These are phyloP conservation scores for Neofusicoccum sp. DNA, from an alignment of 2,329 filamentous ascomycete genomes.

Conservation along the genomic window DNA sequence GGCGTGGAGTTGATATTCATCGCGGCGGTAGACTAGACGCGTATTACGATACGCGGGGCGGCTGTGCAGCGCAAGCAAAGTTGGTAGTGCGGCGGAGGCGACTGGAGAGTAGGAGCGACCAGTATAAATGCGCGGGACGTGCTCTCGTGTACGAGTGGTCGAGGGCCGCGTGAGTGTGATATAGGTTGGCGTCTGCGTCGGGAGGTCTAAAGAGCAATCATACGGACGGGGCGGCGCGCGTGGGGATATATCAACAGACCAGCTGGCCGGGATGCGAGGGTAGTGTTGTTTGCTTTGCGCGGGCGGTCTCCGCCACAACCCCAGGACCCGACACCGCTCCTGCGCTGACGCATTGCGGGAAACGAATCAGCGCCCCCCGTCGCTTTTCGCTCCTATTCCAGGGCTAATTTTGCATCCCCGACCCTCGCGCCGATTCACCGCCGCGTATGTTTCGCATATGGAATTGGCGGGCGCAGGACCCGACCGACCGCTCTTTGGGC, in stretches of 20 bases:
- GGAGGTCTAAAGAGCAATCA: neutral
- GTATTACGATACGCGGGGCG: neutral
- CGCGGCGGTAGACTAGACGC: neutral
- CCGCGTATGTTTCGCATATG: neutral
- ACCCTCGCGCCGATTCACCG: neutral
- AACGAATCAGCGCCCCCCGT: neutral
- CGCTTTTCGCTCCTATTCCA: too few relatives aligned
- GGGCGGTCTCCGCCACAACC: neutral
- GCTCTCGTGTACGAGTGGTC: neutral
- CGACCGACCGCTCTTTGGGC: neutral
- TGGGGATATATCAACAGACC: conserved; percentile 3
- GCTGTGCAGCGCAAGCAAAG: neutral
- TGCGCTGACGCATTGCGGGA: neutral
- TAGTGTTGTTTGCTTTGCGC: conserved; percentile 13
- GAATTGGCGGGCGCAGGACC: neutral
- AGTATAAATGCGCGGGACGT: neutral
- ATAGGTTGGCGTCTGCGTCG: neutral
- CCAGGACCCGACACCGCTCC: neutral
- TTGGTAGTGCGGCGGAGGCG: neutral
- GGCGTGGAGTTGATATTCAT: conserved; percentile 12
- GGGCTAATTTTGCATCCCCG: too few relatives aligned
- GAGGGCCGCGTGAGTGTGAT: conserved; percentile 11
- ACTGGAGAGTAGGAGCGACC: neutral
- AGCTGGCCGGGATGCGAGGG: neutral
- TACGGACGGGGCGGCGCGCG: conserved; percentile 6